Evolutionary conservation across 208 protist species (phyloP), one percentile per base, ranked within the genome.

Genomic region (Leishmania major): DNA sequence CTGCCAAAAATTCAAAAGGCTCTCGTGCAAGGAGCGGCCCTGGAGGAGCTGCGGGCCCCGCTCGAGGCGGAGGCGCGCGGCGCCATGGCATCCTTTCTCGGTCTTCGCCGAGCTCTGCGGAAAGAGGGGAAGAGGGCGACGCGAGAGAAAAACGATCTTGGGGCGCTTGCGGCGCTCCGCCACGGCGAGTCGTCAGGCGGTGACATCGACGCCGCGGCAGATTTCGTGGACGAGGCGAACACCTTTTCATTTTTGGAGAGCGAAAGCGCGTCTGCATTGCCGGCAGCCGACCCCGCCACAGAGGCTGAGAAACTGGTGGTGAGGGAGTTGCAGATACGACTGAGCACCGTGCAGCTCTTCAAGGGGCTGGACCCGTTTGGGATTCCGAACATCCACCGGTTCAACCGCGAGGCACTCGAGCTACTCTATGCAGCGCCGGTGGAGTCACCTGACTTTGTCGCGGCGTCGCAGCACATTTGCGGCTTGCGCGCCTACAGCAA

Each of bases 381-480:
- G 55, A 79, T 96, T 10, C 93, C 93, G n/a, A 96, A 95, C 80
- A 74, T 94, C n/a, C 66, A 72, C 40, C 79, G 75, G 28, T 87
- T 82, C 59, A 47, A 75, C 43, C 76, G 70, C n/a, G 62, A 81
- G n/a, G 84, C 84, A 35, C 81, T 95, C 15, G 62, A 87, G 62
- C 62, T 80, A 31, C 77, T 96, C 25, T 88, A 91, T 79, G 81
- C 76, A 1, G 87, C 87, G 0, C 71, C 92, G 19, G 82, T 87
- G 40, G 78, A 81, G 55, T 95, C 91, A 3, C 7, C 75, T 0
- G 87, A 81, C 17, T 95, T 94, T 62, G 17, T 35, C 4, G 57
- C 75, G 6, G 93, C 93, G 0, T 51, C 82, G 37, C 31, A 66
- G 75, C 55, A 84, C 53, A 66, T 95, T 31, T 51, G 72, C 11